Base-by-base conservation (phyloP, 768 basidiomycete genomes). In the Rhizopogon vesiculosus region DNA sequence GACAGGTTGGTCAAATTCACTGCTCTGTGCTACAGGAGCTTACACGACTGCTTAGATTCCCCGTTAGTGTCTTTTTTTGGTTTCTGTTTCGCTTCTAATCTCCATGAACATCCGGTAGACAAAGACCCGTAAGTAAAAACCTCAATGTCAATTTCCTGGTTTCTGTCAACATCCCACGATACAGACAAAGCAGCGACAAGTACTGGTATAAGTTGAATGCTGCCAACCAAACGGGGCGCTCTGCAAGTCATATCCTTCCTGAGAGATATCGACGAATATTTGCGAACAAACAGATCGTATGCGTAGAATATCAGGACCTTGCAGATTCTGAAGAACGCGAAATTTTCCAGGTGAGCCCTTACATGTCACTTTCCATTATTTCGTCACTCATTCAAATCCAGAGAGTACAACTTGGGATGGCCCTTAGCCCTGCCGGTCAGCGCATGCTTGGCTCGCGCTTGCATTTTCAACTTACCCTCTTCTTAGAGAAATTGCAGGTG, bases 391-490 rank as follows among this genome's bases (percentile, higher is more conserved):
- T 45, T 4, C n/a, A 62, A 43, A 19, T 29, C 3, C 46, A 91
- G 86, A 78, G 89, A 48, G 89, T 91, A 7, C 89, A 90, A 68
- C 75, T 88, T 3, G 89, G 89, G 7, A 85, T 91, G 77, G 87
- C 89, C 0, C 73, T 89, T 31, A 89, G 87, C 0, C 84, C 85
- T 4, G 83, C 86, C 59, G 85, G 83, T 80, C 55, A 35, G 73
- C 64, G 42, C 33, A 54, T 31, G 28, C 3, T 3, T 12, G 40
- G 8, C 16, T 10, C 18, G 8, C 7, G 15, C 15, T 8, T 16
- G 5, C 4, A 15, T 19, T 25, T 31, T 53, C 16, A 0, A 3
- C 33, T 16, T 44, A 40, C n/a, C 43, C 43, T 51, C 35, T 41
- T 49, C 15, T 3, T 38, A 78, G 89, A 91, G 64, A 86, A 85